These are phyloP conservation scores for Chenopodium suecicum DNA, from an alignment of 148 eudicot species.

Conservation along the genomic window DNA sequence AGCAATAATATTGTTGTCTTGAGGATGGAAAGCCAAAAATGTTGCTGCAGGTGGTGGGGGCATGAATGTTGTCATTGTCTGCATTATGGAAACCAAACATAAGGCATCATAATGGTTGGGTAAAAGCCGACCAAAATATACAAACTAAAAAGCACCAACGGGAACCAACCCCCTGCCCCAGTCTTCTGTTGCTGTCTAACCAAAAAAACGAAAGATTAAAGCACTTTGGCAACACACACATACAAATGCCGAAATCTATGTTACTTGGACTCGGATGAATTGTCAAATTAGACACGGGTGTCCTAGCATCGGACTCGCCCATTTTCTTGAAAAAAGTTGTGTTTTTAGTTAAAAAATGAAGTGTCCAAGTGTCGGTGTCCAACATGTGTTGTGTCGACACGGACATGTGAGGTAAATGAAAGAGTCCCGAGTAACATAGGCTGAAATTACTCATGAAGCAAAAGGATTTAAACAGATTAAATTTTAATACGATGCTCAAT, in stretches of 20 bases:
- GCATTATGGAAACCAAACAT: conserved; percentile 30
- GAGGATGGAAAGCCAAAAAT: conserved; percentile 85
- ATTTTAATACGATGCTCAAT: neutral
- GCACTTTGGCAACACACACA: neutral
- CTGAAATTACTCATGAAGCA: neutral
- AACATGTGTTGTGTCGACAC: no score
- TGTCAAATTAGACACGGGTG: no score
- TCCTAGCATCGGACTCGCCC: no score
- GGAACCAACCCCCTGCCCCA: neutral
- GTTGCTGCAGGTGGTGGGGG: conserved; percentile 92
- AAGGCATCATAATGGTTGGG: neutral
- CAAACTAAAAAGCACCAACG: neutral
- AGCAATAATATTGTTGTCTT: conserved; percentile 86
- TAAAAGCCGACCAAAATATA: neutral
- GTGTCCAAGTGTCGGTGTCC: no score
- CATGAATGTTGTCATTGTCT: conserved; percentile 93
- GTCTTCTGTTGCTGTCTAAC: neutral
- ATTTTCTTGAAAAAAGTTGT: no score
- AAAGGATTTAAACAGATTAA: neutral
- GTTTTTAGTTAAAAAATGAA: no score
- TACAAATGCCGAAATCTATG: neutral
- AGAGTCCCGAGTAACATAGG: no score
- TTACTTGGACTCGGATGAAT: no score
- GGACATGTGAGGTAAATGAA: no score
- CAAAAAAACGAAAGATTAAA: no score